phyloP scores from a whole-genome alignment of 2,329 filamentous ascomycete species.

The Didymella segeticola region DNA sequence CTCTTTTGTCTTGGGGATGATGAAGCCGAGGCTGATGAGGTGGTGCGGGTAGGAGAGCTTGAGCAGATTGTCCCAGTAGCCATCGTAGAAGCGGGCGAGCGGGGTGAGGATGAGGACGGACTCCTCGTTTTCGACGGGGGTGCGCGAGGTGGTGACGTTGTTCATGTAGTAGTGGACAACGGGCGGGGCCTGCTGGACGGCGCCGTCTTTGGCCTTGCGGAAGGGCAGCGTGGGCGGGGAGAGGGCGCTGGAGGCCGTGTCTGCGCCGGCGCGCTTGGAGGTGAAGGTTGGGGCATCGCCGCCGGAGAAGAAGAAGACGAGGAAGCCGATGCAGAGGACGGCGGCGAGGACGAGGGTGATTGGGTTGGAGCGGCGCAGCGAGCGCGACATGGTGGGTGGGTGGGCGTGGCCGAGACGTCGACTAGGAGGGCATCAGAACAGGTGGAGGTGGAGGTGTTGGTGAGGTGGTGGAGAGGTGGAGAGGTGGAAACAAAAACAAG shows the following conservation, averaged over 20 bases:
- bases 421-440: slow-evolving; percentile 43
- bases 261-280: slow-evolving; percentile 56
- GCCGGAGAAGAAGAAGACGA: slow-evolving; percentile 68
- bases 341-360: slow-evolving; percentile 75
- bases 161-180: slow-evolving; percentile 95
- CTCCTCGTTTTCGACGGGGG: slow-evolving; percentile 80
- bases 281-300: slow-evolving; percentile 60
- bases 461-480: slow-evolving; percentile 4
- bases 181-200: slow-evolving; percentile 72
- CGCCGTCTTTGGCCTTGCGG: slow-evolving; percentile 67
- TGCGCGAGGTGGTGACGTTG: slow-evolving; percentile 82
- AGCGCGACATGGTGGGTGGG: slow-evolving; percentile 63
- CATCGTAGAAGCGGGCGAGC: slow-evolving; percentile 89
- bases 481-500: slow-evolving; percentile 21
- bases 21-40: slow-evolving; percentile 93
- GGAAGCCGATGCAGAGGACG: slow-evolving; percentile 70
- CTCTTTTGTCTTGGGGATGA: slow-evolving; percentile 90
- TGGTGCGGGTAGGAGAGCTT: slow-evolving; percentile 89
- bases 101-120: slow-evolving; percentile 91
- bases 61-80: slow-evolving; percentile 93
- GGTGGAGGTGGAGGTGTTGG: slow-evolving; percentile 12
- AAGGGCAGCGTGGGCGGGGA: slow-evolving; percentile 78
- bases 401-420: slow-evolving; percentile 43
- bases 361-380: slow-evolving; percentile 79
- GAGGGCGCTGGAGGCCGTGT: slow-evolving; percentile 71